These are phyloP conservation scores for Xylaria sp. DNA, from an alignment of 2,329 filamentous ascomycete genomes.

Conservation along the genomic window DNA sequence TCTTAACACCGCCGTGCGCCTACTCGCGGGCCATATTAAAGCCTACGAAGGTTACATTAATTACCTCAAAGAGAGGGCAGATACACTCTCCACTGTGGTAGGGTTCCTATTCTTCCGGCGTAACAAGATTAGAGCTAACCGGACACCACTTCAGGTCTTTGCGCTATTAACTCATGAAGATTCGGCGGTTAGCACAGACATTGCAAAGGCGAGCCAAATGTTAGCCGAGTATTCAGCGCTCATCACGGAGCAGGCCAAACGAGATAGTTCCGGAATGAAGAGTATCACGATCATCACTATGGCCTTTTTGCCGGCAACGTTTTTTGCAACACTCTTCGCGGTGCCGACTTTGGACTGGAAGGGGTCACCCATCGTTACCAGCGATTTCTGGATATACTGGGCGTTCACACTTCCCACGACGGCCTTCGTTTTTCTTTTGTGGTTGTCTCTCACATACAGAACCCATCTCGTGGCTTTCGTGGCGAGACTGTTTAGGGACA, in stretches of 20 bases:
- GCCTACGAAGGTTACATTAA: neutral
- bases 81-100: neutral
- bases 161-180: conserved; percentile 6
- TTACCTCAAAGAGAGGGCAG: conserved; percentile 1
- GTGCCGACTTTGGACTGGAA: neutral
- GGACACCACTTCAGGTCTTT: neutral
- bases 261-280: conserved; percentile 2
- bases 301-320: conserved; percentile 1
- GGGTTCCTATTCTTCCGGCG: neutral
- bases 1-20: neutral
- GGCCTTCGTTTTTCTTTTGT: neutral
- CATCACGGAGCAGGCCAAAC: neutral
- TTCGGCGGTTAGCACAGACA: neutral
- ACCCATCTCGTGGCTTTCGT: neutral
- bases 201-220: neutral
- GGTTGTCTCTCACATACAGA: neutral
- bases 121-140: neutral
- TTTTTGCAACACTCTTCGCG: neutral
- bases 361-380: neutral
- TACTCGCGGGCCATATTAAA: neutral
- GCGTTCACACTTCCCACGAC: conserved; percentile 3
- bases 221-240: neutral
- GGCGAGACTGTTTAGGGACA: neutral
- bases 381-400: conserved; percentile 2
- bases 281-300: conserved; percentile 1